A percentile compares a stretch with the other conserved stretches of the same genome.
These are phyloP conservation scores for Penicillium sp. DNA, from an alignment of 2,329 filamentous ascomycete species.

Conservation along the genomic window DNA sequence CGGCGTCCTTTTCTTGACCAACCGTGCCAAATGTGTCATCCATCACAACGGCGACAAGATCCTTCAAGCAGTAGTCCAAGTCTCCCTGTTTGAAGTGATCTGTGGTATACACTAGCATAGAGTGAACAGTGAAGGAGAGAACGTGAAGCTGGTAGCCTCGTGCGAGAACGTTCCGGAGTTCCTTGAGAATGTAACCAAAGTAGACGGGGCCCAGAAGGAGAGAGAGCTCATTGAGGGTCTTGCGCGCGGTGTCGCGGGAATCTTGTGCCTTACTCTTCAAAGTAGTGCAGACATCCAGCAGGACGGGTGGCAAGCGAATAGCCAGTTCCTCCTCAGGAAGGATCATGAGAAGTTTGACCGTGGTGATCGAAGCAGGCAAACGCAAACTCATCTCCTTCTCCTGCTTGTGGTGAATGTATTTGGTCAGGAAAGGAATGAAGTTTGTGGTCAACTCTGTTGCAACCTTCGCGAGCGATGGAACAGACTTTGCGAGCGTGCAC, in stretches of 20 bases:
- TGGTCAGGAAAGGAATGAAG: constrained; percentile 76
- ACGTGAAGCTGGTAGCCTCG: constrained; percentile 93
- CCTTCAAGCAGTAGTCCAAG: constrained; percentile 80
- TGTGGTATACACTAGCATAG: constrained; percentile 75
- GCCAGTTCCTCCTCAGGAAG: constrained; percentile 73
- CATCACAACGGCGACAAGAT: constrained; percentile 84
- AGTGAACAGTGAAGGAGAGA: constrained; percentile 91
- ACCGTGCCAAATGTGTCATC: constrained; percentile 94
- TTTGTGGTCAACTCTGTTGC: constrained; percentile 70
- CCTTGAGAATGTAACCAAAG: constrained; percentile 90
- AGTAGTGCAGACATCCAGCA: constrained; percentile 92
- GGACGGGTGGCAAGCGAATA: constrained; percentile 73
- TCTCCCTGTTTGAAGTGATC: constrained; percentile 77
- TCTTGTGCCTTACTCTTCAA: constrained; percentile 86
- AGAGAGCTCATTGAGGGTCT: constrained; percentile 82
- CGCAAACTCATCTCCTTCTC: constrained; percentile 92
- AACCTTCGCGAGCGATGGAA: constrained; percentile 69
- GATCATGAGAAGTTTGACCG: constrained; percentile 82
- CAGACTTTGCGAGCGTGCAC: constrained; percentile 59
- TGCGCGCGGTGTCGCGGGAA: constrained; percentile 85
- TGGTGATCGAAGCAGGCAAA: constrained; percentile 83
- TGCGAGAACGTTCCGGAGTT: constrained; percentile 78
- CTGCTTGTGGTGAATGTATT: constrained; percentile 90
- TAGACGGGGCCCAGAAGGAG: constrained; percentile 77
- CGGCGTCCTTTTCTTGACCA: constrained; percentile 94